phyloP scores from a whole-genome alignment of 805 yeast genomes.

The Ogataea pilisensis region DNA sequence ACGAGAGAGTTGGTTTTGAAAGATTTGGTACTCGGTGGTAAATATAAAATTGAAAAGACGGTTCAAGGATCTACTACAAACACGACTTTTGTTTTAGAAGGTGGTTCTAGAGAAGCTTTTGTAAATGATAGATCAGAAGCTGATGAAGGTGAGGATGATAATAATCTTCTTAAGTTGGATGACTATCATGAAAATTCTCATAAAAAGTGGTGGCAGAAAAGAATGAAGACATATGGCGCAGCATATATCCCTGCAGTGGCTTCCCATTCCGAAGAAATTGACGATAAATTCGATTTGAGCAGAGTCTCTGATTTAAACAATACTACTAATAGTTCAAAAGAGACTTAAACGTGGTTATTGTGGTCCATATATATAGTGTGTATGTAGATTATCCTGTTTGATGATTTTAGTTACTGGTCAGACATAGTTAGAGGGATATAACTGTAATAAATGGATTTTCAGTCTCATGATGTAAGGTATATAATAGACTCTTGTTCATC shows the following conservation, averaged over 20 bases:
- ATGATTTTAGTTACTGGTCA: no score
- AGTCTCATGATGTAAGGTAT: no score
- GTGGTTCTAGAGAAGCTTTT: slow-evolving; percentile 14
- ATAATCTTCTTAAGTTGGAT: slow-evolving; percentile 26
- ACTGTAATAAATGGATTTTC: no score
- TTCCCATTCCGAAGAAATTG: slow-evolving; percentile 1
- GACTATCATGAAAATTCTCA: slow-evolving; percentile 32
- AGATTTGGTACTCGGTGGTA: slow-evolving; percentile 55
- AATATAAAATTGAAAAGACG: slow-evolving; percentile 33
- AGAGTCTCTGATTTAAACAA: slow-evolving; percentile 1
- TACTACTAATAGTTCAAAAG: no score
- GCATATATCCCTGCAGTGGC: slow-evolving; percentile 14
- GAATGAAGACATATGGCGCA: slow-evolving; percentile 35
- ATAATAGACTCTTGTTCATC: no score
- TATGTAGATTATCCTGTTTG: no score
- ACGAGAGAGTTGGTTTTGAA: slow-evolving; percentile 73
- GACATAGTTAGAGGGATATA: no score
- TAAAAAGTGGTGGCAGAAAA: slow-evolving; percentile 44
- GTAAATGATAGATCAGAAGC: slow-evolving; percentile 16
- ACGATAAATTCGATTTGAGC: slow-evolving; percentile 3
- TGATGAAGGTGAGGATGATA: slow-evolving; percentile 19
- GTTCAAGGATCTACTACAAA: neutral
- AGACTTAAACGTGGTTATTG: no score
- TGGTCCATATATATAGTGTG: no score
- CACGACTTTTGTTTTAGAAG: slow-evolving; percentile 12